Conservation (phyloP, 1,284 basidiomycete species). For the Mycosarcoma mackinlayi region DNA sequence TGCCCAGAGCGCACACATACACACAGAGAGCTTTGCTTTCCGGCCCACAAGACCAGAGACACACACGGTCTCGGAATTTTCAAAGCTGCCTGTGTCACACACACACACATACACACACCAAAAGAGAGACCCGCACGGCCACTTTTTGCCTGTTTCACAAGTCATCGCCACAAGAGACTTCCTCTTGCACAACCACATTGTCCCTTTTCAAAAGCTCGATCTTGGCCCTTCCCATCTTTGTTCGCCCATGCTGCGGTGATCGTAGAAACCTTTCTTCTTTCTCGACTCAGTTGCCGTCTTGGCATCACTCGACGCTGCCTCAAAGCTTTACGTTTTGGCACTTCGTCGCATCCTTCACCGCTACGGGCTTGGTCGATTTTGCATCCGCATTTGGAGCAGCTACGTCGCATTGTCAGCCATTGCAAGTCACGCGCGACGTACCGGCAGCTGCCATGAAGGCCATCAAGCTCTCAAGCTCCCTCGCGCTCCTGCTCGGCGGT, state of each 20-base stretch:
- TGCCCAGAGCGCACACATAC: too few species aligned
- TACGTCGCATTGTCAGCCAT: background rate
- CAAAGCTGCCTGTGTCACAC: too few species aligned
- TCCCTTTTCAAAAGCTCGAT: too few species aligned
- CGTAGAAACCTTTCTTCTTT: background rate
- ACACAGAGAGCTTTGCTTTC: too few species aligned
- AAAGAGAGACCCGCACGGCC: too few species aligned
- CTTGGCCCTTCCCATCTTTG: background rate
- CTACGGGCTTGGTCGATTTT: too few species aligned
- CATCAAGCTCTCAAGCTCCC: slow-evolving; percentile 27
- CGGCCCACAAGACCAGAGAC: too few species aligned
- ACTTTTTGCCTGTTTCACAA: too few species aligned
- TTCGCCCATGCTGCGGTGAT: slow-evolving; percentile 1
- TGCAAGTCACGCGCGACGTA: background rate
- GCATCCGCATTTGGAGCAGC: background rate
- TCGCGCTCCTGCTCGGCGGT: slow-evolving; percentile 35
- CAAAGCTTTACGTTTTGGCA: background rate
- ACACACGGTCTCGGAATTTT: too few species aligned
- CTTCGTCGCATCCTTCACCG: too few species aligned
- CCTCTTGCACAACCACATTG: background rate
- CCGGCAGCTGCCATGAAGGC: slow-evolving; percentile 13
- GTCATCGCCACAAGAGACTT: too few species aligned
- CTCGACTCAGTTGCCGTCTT: background rate
- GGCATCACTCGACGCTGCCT: background rate
- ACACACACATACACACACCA: too few species aligned